A percentile compares a stretch with the other conserved stretches of the same genome.
Evolutionary conservation across 257 asterid genomes (phyloP).

Genomic region (Gentiana dahurica): DNA sequence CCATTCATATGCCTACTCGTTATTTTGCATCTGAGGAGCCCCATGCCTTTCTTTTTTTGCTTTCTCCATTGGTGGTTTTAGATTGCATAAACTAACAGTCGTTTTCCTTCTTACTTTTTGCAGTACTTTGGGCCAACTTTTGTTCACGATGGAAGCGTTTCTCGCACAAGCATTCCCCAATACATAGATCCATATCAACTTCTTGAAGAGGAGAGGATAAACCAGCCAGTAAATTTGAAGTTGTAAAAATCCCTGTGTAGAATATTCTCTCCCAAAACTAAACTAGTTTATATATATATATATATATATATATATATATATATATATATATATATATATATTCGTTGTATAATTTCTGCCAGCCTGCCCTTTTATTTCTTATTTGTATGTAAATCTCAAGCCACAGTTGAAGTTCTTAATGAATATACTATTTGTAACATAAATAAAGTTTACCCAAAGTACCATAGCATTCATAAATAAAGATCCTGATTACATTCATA

Average conservation of each 20-base stretch:
- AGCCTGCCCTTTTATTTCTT: conserved; percentile 7
- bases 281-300: no score
- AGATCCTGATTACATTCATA: no score
- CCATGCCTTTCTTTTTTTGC: no score
- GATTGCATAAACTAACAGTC: background rate
- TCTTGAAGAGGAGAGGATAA: conserved; percentile 71
- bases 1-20: no score
- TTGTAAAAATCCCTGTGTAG: conserved; percentile 11
- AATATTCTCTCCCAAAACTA: conserved; percentile 14
- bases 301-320: background rate
- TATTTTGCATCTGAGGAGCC: no score
- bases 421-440: no score
- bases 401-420: no score
- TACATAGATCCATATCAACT: conserved; percentile 71
- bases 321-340: conserved; percentile 2
- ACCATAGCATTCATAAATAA: no score
- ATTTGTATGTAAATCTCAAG: no score
- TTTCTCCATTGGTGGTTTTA: no score
- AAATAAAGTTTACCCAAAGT: no score
- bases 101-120: conserved; percentile 14
- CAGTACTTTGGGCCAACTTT: conserved; percentile 84
- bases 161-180: conserved; percentile 30
- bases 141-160: conserved; percentile 48
- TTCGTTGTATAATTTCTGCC: conserved; percentile 13
- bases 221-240: conserved; percentile 49